These are phyloP conservation scores for Papiliotrema laurentii DNA, from an alignment of 1,284 basidiomycete genomes.

Conservation along the genomic window DNA sequence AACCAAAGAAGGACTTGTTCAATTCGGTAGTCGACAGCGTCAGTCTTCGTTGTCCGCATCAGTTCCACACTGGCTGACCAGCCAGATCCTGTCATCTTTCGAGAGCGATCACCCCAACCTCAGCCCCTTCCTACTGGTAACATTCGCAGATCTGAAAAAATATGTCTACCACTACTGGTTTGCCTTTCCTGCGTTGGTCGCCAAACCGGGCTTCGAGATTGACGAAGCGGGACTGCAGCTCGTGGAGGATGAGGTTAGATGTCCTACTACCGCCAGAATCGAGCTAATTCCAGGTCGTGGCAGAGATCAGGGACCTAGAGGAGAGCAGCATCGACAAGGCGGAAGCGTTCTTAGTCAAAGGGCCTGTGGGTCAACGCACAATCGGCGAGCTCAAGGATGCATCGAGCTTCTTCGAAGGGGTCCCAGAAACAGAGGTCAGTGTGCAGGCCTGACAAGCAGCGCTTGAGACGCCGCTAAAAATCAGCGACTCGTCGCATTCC, in stretches of 20 bases:
- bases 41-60: conserved; percentile 8
- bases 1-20: conserved; percentile 75
- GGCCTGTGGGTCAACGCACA: conserved; percentile 25
- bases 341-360: conserved; percentile 22
- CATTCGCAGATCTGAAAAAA: conserved; percentile 95
- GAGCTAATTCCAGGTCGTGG: conserved; percentile 32
- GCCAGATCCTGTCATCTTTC: conserved; percentile 37
- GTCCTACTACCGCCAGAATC: neutral
- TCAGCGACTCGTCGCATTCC: conserved; percentile 66
- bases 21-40: conserved; percentile 64
- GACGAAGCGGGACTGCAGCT: conserved; percentile 22
- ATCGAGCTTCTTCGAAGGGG: conserved; percentile 54
- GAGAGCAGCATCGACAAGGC: neutral
- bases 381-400: conserved; percentile 59
- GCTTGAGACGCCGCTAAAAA: conserved; percentile 2
- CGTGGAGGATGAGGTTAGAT: conserved; percentile 14
- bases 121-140: conserved; percentile 79
- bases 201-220: conserved; percentile 83
- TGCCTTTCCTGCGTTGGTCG: conserved; percentile 84
- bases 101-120: conserved; percentile 49
- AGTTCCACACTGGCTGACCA: no score
- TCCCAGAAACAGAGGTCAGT: conserved; percentile 49
- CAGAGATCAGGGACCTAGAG: conserved; percentile 18
- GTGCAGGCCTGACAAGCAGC: neutral
- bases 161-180: conserved; percentile 99